Conservation (phyloP, 1,284 basidiomycete species). For the Cutaneotrichosporon sp. region DNA sequence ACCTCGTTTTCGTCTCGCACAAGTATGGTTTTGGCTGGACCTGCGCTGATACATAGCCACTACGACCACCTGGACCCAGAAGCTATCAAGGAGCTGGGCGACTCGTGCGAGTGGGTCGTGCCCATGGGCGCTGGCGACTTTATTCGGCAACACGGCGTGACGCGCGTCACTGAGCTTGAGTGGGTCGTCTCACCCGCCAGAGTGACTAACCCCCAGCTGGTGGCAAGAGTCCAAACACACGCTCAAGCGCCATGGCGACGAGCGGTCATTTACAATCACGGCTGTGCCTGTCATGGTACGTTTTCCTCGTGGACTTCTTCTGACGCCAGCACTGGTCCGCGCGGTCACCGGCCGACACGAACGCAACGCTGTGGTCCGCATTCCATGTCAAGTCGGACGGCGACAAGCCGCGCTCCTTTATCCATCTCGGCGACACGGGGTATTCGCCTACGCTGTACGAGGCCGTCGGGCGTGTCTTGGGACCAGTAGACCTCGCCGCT, state of each 20-base stretch:
- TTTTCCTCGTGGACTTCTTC: neutral
- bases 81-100: slow-evolving; percentile 41
- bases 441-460: slow-evolving; percentile 49
- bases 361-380: slow-evolving; percentile 50
- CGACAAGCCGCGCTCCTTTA: slow-evolving; percentile 38
- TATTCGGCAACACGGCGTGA: slow-evolving; percentile 36
- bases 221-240: slow-evolving; percentile 41
- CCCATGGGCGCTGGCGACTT: slow-evolving; percentile 41
- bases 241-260: slow-evolving; percentile 23
- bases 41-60: slow-evolving; percentile 27
- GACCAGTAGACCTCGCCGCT: slow-evolving; percentile 49
- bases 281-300: slow-evolving; percentile 37
- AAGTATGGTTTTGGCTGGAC: slow-evolving; percentile 41
- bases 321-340: slow-evolving; percentile 49
- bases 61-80: slow-evolving; percentile 47
- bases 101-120: slow-evolving; percentile 45
- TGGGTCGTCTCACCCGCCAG: slow-evolving; percentile 20
- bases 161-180: slow-evolving; percentile 45
- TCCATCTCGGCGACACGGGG: slow-evolving; percentile 49
- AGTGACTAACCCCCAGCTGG: slow-evolving; percentile 30
- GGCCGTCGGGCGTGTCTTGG: slow-evolving; percentile 48
- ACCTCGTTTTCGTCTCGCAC: slow-evolving; percentile 50
- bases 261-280: slow-evolving; percentile 37
- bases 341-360: slow-evolving; percentile 49
- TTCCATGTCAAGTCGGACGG: slow-evolving; percentile 42